These are phyloP conservation scores for Suhomyces choctaworum DNA, from an alignment of 1,139 yeast genomes.

Conservation along the genomic window DNA sequence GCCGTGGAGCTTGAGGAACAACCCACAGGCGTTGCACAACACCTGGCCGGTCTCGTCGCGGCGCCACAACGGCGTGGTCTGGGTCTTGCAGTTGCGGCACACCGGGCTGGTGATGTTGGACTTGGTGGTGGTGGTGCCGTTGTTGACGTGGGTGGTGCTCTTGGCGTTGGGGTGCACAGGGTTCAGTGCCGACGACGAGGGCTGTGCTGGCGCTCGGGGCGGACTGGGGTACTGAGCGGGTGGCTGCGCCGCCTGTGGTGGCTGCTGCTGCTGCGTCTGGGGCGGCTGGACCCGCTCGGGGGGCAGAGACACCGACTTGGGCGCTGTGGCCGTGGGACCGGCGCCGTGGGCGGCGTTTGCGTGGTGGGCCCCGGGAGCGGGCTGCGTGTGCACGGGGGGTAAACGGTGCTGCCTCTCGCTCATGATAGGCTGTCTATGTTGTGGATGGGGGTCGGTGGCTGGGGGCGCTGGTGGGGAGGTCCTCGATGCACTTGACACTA, in stretches of 20 bases:
- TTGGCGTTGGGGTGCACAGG: slow-evolving; percentile 31
- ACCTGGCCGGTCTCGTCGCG: slow-evolving; percentile 93
- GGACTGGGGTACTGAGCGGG: slow-evolving; percentile 8
- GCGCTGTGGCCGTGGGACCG: slow-evolving; percentile 12
- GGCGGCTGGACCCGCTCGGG: slow-evolving; percentile 5
- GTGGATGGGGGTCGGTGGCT: too few species aligned
- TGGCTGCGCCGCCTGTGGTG: too few species aligned
- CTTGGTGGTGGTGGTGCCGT: slow-evolving; percentile 48
- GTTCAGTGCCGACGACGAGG: slow-evolving; percentile 4
- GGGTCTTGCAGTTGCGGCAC: slow-evolving; percentile 88
- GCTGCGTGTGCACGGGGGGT: slow-evolving; percentile 21
- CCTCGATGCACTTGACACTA: slow-evolving; percentile 1
- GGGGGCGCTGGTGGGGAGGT: too few species aligned
- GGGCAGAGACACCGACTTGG: slow-evolving; percentile 10
- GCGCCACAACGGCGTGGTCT: slow-evolving; percentile 94
- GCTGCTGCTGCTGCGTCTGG: too few species aligned
- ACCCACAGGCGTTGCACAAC: slow-evolving; percentile 92
- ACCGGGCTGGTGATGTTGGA: slow-evolving; percentile 62
- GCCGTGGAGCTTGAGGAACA: slow-evolving; percentile 87
- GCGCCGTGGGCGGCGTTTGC: slow-evolving; percentile 7
- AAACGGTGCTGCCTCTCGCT: slow-evolving; percentile 35
- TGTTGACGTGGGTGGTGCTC: slow-evolving; percentile 39
- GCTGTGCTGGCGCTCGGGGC: slow-evolving; percentile 5
- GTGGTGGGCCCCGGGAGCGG: slow-evolving; percentile 7
- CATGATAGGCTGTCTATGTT: slow-evolving; percentile 18